Conservation (phyloP, 768 basidiomycete species). For the Chlorophyllum brunneum region DNA sequence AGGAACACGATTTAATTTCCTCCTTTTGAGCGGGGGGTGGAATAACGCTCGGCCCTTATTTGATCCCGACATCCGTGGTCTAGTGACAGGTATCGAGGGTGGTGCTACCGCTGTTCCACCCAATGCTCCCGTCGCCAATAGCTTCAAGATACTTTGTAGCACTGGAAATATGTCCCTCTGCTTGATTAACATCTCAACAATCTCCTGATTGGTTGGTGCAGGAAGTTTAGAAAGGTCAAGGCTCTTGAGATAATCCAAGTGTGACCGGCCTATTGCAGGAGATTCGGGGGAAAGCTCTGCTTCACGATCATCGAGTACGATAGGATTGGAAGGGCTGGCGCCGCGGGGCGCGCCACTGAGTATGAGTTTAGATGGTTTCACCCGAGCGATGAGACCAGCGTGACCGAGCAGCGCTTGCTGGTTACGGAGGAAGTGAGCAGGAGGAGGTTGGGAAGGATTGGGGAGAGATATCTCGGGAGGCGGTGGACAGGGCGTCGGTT, state of each 20-base stretch:
- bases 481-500: constrained; percentile 41
- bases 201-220: constrained; percentile 51
- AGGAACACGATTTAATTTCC: constrained; percentile 64
- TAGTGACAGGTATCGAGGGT: background rate
- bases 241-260: constrained; percentile 16
- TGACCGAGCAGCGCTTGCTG: constrained; percentile 69
- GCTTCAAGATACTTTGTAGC: constrained; percentile 55
- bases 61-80: background rate
- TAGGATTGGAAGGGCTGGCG: constrained; percentile 57
- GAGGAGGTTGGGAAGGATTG: constrained; percentile 55
- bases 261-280: constrained; percentile 11
- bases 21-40: constrained; percentile 42
- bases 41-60: constrained; percentile 17
- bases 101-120: background rate
- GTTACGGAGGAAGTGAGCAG: constrained; percentile 68
- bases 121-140: constrained; percentile 39
- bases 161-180: constrained; percentile 69
- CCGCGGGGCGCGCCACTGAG: constrained; percentile 40
- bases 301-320: constrained; percentile 62
- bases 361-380: constrained; percentile 56
- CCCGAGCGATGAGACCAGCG: constrained; percentile 65
- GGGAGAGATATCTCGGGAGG: constrained; percentile 61
- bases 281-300: constrained; percentile 28
- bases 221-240: constrained; percentile 42
- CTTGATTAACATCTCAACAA: constrained; percentile 53